phyloP scores from a whole-genome alignment of 1,284 basidiomycete species.

The Cutaneotrichosporon cavernicola region DNA sequence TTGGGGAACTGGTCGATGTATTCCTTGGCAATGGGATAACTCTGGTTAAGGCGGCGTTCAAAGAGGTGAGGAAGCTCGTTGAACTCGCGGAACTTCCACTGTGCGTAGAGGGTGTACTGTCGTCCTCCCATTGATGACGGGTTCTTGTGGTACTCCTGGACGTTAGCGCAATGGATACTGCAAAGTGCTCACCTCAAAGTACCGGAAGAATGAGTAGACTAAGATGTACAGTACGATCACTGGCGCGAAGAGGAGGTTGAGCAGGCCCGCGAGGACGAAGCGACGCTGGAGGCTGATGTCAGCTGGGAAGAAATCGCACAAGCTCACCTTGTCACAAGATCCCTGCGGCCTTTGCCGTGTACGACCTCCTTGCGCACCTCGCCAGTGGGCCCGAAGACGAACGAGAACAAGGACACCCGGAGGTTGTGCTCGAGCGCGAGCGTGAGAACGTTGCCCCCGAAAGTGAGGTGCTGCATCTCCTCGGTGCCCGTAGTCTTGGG shows the following conservation, averaged over 20 bases:
- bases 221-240: slow-evolving; percentile 96
- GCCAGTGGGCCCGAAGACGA: slow-evolving; percentile 83
- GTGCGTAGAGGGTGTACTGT: slow-evolving; percentile 88
- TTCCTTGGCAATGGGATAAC: slow-evolving; percentile 84
- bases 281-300: slow-evolving; percentile 68
- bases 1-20: slow-evolving; percentile 98
- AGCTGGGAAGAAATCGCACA: neutral
- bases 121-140: slow-evolving; percentile 89
- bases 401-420: slow-evolving; percentile 89
- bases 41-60: slow-evolving; percentile 76
- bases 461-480: slow-evolving; percentile 39
- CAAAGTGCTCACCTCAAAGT: slow-evolving; percentile 77
- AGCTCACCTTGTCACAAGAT: slow-evolving; percentile 77
- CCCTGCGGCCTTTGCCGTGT: slow-evolving; percentile 72
- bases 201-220: slow-evolving; percentile 99
- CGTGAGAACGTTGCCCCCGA: slow-evolving; percentile 62
- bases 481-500: slow-evolving; percentile 21
- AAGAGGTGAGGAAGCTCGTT: slow-evolving; percentile 97
- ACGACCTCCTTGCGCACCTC: slow-evolving; percentile 86
- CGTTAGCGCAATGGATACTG: neutral
- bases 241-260: slow-evolving; percentile 92
- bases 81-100: slow-evolving; percentile 99
- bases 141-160: slow-evolving; percentile 97
- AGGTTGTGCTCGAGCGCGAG: slow-evolving; percentile 94
- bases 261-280: slow-evolving; percentile 91